Base-by-base conservation (phyloP, 2,329 filamentous ascomycete species). In the Claviceps cyperi region DNA sequence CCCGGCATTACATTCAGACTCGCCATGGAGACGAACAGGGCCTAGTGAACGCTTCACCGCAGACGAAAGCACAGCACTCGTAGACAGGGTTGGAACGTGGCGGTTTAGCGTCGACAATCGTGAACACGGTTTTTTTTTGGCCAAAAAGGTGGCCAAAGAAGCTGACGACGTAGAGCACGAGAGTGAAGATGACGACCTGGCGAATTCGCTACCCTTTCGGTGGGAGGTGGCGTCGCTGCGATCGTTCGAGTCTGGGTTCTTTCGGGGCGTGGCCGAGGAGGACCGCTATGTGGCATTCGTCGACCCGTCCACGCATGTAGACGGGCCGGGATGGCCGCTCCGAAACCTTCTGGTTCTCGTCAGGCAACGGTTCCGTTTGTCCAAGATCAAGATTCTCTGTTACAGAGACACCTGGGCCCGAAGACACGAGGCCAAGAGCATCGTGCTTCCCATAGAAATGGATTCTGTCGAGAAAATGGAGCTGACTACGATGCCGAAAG, bases 111-210 rank as follows among this genome's bases (percentile, higher is more conserved):
- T 85, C 15, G 90, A 97, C 64, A 75, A 78, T 37, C 78, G 88
- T 47, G 88, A 98, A 66, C 83, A 91, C 63, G 92, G 92, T 9
- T 98, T 97, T 69, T 98, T 98, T 65, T 71, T 98, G n/a, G 90
- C 83, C 7, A 95, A 94, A 68, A 86, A 83, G 59, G 69, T 83
- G 90, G 83, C 7, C 95, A 94, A 68, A 86, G 83, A 58, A 69
- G 83, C 24, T 73, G 72, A 1, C 63, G 59, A 2, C 58, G 65
- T 40, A 62, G 65, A 32, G 39, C 60, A 66, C 47, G 69, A 72
- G n/a, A 72, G 70, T 0, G 73, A 76, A 24, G 66, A 67, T 9
- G 69, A 76, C 32, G 76, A 80, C 5, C 69, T 59, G 15, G 55
- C 58, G 1, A 55, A 60, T n/a, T 60, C 70, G 8, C 67, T 85